Evolutionary conservation across 768 basidiomycete species (phyloP), one percentile per base, ranked within the genome.

Genomic region (Russula dissimulans): DNA sequence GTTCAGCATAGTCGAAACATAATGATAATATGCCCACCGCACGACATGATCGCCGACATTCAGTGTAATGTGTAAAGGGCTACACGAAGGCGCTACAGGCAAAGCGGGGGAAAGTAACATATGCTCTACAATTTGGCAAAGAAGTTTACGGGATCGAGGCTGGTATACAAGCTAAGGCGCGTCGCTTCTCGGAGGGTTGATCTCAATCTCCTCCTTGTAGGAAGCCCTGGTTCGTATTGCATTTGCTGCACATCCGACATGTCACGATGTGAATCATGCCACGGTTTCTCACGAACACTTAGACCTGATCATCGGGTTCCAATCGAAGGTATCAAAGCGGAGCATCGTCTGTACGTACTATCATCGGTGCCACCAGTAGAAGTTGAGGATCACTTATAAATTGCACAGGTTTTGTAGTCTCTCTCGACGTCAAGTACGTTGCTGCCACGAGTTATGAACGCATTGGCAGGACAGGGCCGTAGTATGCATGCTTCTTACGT

Each of bases 371-470:
- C 43, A 8, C 22, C 22, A 26, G 22, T 26, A 26, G 22, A n/a
- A 32, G 59, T 58, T n/a, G 18, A 7, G 66, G 22, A 26, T 26
- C 22, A 26, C 22, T 26, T 1, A 44, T 64, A 53, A 17, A 26
- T 17, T 34, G 22, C 36, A 4, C 60, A 94, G 94, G 91, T 65
- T 90, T 97, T 68, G 88, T 87, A 2, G 95, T 97, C 72, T 94
- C 93, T 11, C 93, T 94, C 0, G 95, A 98, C 67, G 88, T 91
- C 32, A 87, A 89, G 72, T 86, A 87, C 63, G 84, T 97, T 26
- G 95, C 91, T 0, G 88, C 87, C 0, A 91, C 76, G 95, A 66
- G 84, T 99, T 12, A 88, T 98, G 34, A 95, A 98, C 68, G 85
- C 90, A 1, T 74, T 89, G 51, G 86, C 85, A 38, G 91, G 95